A percentile compares a stretch with the other conserved stretches of the same genome.
phyloP scores from a whole-genome alignment of 495 filamentous ascomycete genomes.

The Amphirosellinia nigrospora region DNA sequence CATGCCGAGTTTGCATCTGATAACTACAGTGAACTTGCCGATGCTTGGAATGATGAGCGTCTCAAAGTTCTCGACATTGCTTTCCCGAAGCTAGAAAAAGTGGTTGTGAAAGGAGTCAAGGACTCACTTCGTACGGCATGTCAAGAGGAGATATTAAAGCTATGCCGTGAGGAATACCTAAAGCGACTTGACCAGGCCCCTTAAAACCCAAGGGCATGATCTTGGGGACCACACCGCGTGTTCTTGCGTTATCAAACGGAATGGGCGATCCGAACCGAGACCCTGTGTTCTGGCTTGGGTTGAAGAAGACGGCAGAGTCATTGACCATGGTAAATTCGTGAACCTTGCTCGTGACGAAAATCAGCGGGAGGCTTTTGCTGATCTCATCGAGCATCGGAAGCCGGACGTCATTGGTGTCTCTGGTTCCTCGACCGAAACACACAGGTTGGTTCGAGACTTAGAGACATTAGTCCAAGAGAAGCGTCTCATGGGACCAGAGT shows the following conservation, averaged over 20 bases:
- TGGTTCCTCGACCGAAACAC: constrained; percentile 88
- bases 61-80: constrained; percentile 83
- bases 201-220: constrained; percentile 92
- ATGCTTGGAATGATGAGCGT: constrained; percentile 90
- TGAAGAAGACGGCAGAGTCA: constrained; percentile 87
- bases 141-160: constrained; percentile 82
- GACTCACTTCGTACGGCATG: constrained; percentile 90
- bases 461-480: constrained; percentile 75
- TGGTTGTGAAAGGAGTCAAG: constrained; percentile 89
- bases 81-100: constrained; percentile 76
- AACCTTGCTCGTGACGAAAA: constrained; percentile 76
- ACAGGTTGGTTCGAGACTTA: constrained; percentile 79
- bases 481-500: constrained; percentile 74
- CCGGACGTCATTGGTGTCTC: constrained; percentile 91
- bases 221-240: constrained; percentile 84
- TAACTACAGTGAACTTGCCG: constrained; percentile 91
- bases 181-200: constrained; percentile 93
- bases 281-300: constrained; percentile 87
- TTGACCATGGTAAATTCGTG: constrained; percentile 84
- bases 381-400: constrained; percentile 73
- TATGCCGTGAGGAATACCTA: constrained; percentile 82
- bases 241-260: constrained; percentile 85
- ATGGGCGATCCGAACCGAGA: constrained; percentile 74
- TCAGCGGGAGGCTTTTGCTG: constrained; percentile 69
- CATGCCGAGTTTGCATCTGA: constrained; percentile 87